Evolutionary conservation across 2,329 filamentous ascomycete species (phyloP), one percentile per base, ranked within the genome.

Genomic region (Aureobasidium sp.): DNA sequence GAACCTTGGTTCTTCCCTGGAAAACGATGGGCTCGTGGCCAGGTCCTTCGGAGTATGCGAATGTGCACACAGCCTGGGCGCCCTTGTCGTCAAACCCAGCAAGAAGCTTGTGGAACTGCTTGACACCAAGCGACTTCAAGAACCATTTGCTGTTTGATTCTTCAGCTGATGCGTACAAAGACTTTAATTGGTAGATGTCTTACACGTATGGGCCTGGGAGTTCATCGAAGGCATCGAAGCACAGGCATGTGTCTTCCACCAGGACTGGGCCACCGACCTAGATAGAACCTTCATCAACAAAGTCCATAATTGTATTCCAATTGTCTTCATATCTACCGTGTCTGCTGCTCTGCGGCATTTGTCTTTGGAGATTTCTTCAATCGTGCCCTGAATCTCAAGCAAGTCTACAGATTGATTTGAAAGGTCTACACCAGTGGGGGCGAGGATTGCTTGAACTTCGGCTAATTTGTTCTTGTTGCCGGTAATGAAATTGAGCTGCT

Each of bases 181-280:
- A 26, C 26, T 29, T 24, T 29, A 37, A 44, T 29, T 27, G 46
- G 20, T 26, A 24, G 26, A 43, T 9, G 44, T 77, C 84, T 68
- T 81, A 96, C 93, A 99, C 96, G 74, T 99, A 99, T 44, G 93
- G 91, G 1, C 94, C 94, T 1, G 94, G 94, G 34, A 99, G 82
- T n/a, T 92, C 92, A 63, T 89, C 86, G 65, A 97, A 83, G 24
- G 93, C 92, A 71, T 89, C 87, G 73, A 97, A 99, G 79, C 92
- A 95, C 53, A 99, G 81, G 68, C 92, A 92, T 17, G 94, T 99
- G 75, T 99, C 94, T 77, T 99, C 94, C 12, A 96, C 93, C 43
- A 99, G 81, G 9, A 97, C 94, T 3, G 95, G 92, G 0, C 92
- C 92, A 70, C 88, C 80, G 52, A 94, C 77, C 91, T 95, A 64